Evolutionary conservation across 176 grass and related monocot species (phyloP).

Genomic region (Bothriochloa decipiens): DNA sequence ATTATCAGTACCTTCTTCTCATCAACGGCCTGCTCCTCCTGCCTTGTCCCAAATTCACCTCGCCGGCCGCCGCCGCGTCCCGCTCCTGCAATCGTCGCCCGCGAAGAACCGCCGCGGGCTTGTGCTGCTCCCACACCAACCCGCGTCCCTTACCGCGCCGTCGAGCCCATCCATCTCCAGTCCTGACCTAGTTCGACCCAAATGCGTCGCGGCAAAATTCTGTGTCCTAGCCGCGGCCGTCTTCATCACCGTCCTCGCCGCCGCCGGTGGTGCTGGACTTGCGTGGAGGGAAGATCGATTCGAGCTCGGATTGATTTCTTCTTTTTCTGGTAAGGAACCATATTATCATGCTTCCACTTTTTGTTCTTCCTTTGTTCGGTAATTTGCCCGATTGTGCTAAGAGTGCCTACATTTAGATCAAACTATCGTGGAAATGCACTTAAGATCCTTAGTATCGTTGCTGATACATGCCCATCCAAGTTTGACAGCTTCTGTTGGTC

Average conservation of each 20-base stretch:
- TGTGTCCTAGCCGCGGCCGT: neutral
- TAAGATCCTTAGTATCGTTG: neutral
- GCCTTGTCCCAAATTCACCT: neutral
- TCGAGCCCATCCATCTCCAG: too few relatives aligned
- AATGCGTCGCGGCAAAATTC: neutral
- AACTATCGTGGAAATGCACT: neutral
- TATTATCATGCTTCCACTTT: neutral
- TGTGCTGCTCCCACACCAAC: neutral
- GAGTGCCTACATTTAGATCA: constrained; percentile 11
- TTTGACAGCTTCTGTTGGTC: constrained; percentile 7
- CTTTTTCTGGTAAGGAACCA: constrained; percentile 22
- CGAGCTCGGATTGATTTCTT: neutral
- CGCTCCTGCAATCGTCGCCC: neutral
- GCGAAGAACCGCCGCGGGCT: neutral
- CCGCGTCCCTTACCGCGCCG: neutral
- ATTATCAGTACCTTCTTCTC: neutral
- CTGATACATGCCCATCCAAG: neutral
- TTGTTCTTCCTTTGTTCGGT: neutral
- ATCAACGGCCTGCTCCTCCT: neutral
- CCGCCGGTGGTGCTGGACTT: neutral
- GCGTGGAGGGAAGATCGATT: neutral
- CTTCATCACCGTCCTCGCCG: neutral
- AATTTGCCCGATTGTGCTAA: neutral
- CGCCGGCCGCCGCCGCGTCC: constrained; percentile 7
- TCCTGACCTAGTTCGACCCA: neutral